A percentile compares a stretch with the other conserved stretches of the same genome.
Evolutionary conservation across 2,329 filamentous ascomycete species (phyloP).

Genomic region (Rhexocercosporidium sp.): DNA sequence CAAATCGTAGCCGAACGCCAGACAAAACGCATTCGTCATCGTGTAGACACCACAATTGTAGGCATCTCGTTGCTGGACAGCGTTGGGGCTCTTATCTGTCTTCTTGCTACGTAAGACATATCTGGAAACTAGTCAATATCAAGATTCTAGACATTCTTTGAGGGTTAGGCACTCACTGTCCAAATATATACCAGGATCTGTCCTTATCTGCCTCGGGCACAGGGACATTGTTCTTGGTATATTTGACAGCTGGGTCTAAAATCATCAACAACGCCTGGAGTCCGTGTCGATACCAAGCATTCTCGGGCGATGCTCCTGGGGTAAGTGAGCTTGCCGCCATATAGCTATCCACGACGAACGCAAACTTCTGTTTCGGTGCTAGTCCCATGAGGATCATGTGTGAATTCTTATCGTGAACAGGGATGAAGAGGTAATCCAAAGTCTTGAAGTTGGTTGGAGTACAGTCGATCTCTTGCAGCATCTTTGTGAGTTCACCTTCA

Average conservation of each 20-base stretch:
- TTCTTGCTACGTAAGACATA: neutral
- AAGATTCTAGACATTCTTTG: neutral
- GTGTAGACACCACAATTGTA: neutral
- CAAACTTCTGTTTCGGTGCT: conserved; percentile 6
- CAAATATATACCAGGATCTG: neutral
- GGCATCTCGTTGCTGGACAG: neutral
- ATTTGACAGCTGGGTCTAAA: neutral
- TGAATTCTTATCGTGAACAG: neutral
- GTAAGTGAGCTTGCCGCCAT: neutral
- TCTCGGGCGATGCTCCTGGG: neutral
- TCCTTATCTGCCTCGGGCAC: neutral
- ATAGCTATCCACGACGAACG: neutral
- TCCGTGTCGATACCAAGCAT: neutral
- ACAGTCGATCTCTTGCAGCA: neutral
- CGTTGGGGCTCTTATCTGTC: neutral
- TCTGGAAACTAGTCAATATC: neutral
- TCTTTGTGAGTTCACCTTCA: neutral
- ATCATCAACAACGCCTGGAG: neutral
- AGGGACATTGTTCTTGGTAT: neutral
- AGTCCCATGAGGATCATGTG: neutral
- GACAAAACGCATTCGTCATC: neutral
- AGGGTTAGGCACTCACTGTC: neutral
- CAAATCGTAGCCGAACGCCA: neutral
- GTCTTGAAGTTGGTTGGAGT: neutral
- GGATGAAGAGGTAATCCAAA: conserved; percentile 4